Evolutionary conservation across 129 eudicot genomes (phyloP).

Genomic region (Tagetes patula): DNA sequence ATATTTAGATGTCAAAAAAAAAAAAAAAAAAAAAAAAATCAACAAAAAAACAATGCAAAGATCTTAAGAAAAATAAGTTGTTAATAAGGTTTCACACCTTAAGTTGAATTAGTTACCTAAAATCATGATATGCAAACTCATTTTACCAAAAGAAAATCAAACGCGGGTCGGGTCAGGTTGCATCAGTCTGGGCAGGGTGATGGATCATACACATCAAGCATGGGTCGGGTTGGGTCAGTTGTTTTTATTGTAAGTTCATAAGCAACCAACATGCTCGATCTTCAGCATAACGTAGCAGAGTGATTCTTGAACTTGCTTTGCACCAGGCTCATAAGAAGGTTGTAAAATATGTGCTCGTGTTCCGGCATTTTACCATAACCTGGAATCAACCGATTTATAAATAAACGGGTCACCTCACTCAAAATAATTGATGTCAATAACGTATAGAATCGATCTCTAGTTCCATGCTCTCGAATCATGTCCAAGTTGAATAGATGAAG

Average conservation of each 20-base stretch:
- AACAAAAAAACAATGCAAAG: no score
- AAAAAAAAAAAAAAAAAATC: no score
- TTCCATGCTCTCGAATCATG: background rate
- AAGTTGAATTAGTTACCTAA: no score
- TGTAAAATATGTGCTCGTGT: background rate
- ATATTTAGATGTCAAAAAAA: no score
- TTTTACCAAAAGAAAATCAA: background rate
- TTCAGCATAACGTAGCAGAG: background rate
- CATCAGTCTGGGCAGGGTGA: background rate
- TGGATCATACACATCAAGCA: background rate
- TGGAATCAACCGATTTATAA: background rate
- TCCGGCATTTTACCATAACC: conserved; percentile 7
- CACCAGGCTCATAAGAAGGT: background rate
- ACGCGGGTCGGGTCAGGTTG: background rate
- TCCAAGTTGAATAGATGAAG: background rate
- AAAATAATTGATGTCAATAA: background rate
- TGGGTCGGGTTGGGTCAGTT: background rate
- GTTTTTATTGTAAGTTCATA: background rate
- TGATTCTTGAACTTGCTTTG: background rate
- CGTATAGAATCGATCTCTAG: background rate
- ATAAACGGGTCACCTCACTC: background rate
- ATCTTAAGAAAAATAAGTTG: no score
- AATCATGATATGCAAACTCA: background rate
- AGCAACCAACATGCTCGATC: background rate
- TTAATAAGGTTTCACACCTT: no score